Base-by-base conservation (phyloP, 1,139 yeast species). In the Sugiyamaella pinicola region DNA sequence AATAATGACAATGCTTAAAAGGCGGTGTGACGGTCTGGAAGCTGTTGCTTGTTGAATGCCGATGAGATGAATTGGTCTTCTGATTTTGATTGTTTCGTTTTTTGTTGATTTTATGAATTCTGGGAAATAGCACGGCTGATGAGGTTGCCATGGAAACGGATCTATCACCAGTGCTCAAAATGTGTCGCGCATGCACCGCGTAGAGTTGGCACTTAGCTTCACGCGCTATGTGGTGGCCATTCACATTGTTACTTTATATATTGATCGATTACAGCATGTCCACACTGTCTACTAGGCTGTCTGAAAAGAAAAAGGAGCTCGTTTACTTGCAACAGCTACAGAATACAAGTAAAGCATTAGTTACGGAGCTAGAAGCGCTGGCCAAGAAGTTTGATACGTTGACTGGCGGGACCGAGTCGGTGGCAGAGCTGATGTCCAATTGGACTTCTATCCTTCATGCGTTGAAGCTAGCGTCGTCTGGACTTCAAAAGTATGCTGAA, bases 371-470 rank as follows among this genome's bases (percentile, higher is more conserved):
- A 46, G 81, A 78, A 45, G 70, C 68, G 19, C 71, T 83, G 26
- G 79, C 78, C 21, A 69, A 66, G n/a, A 76, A 79, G 59, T 64
- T 84, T 41, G 76, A 74, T 13, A 72, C 73, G 12, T 71, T 84
- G 70, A 78, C 78, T 15, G 78, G 76, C 37, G 88, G 87, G 0
- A 77, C 89, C 1, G 82, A 57, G 57, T 70, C 71, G 39, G 71
- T 71, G 18, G 71, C 74, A 6, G 68, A 63, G 15, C 66, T 71
- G 21, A 61, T 71, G 61, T 76, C 84, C 8, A 85, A 84, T 59
- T 87, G 95, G 95, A 80, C 81, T 55, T 82, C 79, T 55, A 85
- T 87, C 15, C 74, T 84, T 19, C 75, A 82, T 55, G 80, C 89
- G 0, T 80, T 86, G 0, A 80, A 85, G 9, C 68, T 87, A 62